A percentile compares a stretch with the other conserved stretches of the same genome.
Conservation (phyloP, 352 stramenopile species). For the Phytophthora rubi region DNA sequence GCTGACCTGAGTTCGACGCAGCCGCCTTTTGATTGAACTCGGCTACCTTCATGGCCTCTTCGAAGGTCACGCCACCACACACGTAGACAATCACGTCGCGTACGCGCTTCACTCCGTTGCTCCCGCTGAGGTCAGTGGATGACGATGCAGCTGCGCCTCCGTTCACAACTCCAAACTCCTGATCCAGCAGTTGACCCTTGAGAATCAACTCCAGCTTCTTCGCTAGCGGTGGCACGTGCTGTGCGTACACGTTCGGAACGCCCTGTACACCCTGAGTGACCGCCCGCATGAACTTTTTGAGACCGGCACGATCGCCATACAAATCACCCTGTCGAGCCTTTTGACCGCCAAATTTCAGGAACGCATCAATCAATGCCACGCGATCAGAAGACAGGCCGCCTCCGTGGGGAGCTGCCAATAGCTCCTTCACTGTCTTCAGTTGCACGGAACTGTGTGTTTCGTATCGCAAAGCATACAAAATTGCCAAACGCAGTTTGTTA, state of each 20-base stretch:
- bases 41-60: conserved; percentile 98
- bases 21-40: conserved; percentile 95
- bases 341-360: conserved; percentile 77
- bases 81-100: conserved; percentile 98
- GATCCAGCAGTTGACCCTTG: conserved; percentile 80
- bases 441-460: conserved; percentile 91
- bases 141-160: conserved; percentile 55
- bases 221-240: conserved; percentile 97
- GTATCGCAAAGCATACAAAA: conserved; percentile 99
- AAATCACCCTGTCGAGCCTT: conserved; percentile 73
- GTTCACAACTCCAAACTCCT: conserved; percentile 96
- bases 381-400: conserved; percentile 52
- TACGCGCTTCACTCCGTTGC: conserved; percentile 95
- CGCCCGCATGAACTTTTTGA: conserved; percentile 89
- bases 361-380: conserved; percentile 64
- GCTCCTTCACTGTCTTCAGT: conserved; percentile 81
- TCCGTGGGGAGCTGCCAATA: conserved; percentile 48
- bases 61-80: conserved; percentile 97
- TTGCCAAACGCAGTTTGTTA: conserved; percentile 97
- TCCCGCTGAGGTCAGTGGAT: conserved; percentile 74
- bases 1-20: conserved; percentile 65
- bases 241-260: conserved; percentile 98
- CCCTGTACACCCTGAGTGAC: conserved; percentile 96
- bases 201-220: conserved; percentile 91
- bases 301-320: conserved; percentile 75